phyloP scores from a whole-genome alignment of 1,284 basidiomycete genomes.

The Fomes fomentarius region DNA sequence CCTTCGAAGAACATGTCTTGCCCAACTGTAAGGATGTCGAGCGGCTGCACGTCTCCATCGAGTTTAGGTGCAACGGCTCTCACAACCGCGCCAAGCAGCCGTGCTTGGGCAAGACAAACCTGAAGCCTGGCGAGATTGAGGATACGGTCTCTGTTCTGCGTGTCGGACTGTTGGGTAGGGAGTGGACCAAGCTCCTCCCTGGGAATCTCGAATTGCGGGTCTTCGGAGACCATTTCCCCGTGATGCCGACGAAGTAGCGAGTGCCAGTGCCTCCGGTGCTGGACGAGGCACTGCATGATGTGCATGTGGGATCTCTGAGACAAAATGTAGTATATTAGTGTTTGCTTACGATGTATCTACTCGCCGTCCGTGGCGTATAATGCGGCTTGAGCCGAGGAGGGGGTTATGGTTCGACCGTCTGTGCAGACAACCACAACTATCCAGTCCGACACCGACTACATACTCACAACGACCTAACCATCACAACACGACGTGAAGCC shows the following conservation, averaged over 20 bases:
- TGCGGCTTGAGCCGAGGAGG: too few species aligned
- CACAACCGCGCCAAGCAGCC: background rate
- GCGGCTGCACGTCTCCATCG: background rate
- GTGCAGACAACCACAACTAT: too few species aligned
- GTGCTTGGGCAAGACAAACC: background rate
- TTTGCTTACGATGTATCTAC: too few species aligned
- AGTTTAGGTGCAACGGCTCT: background rate
- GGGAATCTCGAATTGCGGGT: constrained; percentile 1
- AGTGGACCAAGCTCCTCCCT: background rate
- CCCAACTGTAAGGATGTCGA: background rate
- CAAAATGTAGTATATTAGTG: background rate
- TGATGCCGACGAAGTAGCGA: too few species aligned
- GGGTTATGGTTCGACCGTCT: too few species aligned
- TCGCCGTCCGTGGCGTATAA: too few species aligned
- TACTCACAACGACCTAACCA: background rate
- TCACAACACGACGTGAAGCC: constrained; percentile 11
- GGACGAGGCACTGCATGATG: background rate
- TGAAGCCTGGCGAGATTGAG: background rate
- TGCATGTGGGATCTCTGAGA: background rate
- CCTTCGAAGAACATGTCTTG: background rate
- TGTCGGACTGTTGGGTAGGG: background rate
- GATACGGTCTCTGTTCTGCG: background rate
- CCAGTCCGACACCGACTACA: too few species aligned
- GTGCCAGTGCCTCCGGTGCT: too few species aligned
- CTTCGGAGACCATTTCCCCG: constrained; percentile 1